Base-by-base conservation (phyloP, 1,284 basidiomycete genomes). In the Laetiporus sulphureus region DNA sequence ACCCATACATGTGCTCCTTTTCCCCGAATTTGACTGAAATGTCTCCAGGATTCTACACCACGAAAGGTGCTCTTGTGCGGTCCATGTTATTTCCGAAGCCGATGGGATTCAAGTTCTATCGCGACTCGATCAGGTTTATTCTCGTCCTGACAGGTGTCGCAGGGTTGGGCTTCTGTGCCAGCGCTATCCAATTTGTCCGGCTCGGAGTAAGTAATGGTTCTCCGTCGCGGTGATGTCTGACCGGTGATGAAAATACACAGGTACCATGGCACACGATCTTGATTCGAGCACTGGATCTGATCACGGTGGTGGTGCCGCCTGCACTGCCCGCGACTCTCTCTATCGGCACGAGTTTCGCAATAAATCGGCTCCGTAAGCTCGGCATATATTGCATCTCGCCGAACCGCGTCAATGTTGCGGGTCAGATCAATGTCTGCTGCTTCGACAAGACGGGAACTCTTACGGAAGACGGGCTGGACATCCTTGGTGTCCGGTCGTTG, bases 371-470 rank as follows among this genome's bases (percentile, higher is more conserved):
- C 21, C 86, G 94, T 44, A 91, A 89, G 59, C 69, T 74, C 3
- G 91, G 90, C 23, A 90, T 99, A 46, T 99, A 91, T 68, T 99
- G 96, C 62, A 98, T 98, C 48, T 93, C 95, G 4, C 96, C 96
- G 0, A 96, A 87, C 54, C 75, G 96, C 23, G 91, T 99, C 55
- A 99, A 99, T 59, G 83, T 99, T 38, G 92, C 84, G 2, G 96
- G 96, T 23, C 96, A 97, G 66, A 75, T 99, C 67, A 98, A 99
- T 52, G 88, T 99, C 6, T 95, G 94, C 56, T 98, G 94, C 63
- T 99, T 99, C 58, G 96, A 99, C 72, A 99, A 99, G 69, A 99
- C 96, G 1, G 96, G 96, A 2, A 99, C 96, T 1, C 73, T 99
- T 13, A 99, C 96, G 0, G 96, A 98, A 63, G 96, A 99, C 52